Conservation (phyloP, 2,329 filamentous ascomycete species). For the Beauveria sp. region DNA sequence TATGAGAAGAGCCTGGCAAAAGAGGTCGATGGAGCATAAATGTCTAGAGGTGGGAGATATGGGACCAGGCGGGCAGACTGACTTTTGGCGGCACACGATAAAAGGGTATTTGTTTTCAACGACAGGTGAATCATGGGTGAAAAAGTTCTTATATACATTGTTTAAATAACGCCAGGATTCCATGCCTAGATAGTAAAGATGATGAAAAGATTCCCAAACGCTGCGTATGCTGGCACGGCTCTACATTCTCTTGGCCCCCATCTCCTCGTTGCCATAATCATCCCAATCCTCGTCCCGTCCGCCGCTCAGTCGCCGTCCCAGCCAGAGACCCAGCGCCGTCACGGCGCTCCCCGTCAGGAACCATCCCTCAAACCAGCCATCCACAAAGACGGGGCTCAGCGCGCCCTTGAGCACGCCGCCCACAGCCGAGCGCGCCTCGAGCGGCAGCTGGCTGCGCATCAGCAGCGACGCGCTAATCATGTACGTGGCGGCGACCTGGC, state of each 20-base stretch:
- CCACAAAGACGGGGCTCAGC: conserved; percentile 50
- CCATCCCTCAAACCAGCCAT: conserved; percentile 84
- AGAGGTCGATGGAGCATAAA: neutral
- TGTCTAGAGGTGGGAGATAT: no score
- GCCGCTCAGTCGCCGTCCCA: conserved; percentile 54
- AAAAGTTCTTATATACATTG: neutral
- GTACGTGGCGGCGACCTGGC: conserved; percentile 76
- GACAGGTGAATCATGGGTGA: conserved; percentile 8
- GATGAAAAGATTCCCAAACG: conserved; percentile 13
- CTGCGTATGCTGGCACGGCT: neutral
- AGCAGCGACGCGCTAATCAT: conserved; percentile 75
- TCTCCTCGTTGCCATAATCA: conserved; percentile 55
- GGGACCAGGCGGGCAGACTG: neutral
- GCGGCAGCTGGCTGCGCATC: conserved; percentile 69
- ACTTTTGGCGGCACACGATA: no score
- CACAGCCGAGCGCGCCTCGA: conserved; percentile 68
- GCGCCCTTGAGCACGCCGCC: conserved; percentile 71
- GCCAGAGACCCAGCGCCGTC: conserved; percentile 65
- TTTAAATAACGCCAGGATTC: neutral
- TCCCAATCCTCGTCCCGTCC: conserved; percentile 48
- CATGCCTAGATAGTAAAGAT: neutral
- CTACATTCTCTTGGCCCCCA: conserved; percentile 59
- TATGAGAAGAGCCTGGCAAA: neutral
- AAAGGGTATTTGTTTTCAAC: neutral
- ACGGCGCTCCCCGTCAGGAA: conserved; percentile 62